Evolutionary conservation across 768 basidiomycete genomes (phyloP).

Genomic region (Neoboletus magnificus): DNA sequence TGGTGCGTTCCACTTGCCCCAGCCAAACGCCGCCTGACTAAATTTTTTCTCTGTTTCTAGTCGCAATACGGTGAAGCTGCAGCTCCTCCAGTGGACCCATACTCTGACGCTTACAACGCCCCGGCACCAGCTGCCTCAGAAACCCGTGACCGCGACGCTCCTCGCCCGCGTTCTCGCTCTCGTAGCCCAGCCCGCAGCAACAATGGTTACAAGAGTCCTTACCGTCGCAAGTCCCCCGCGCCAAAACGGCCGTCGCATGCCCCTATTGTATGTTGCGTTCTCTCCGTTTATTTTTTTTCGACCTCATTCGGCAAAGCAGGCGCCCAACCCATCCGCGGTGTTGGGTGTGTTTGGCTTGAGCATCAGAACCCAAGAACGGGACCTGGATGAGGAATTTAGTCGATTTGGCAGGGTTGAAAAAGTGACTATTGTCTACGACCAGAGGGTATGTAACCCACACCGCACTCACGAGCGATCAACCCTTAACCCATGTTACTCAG

Average conservation of each 20-base stretch:
- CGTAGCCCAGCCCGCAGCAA: conserved; percentile 59
- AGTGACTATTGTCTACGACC: conserved; percentile 95
- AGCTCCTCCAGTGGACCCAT: conserved; percentile 66
- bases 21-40: background rate
- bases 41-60: conserved; percentile 10
- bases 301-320: conserved; percentile 55
- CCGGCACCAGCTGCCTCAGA: conserved; percentile 47
- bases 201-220: conserved; percentile 58
- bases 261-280: conserved; percentile 57
- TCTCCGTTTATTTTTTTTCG: conserved; percentile 10
- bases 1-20: conserved; percentile 44
- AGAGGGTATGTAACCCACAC: conserved; percentile 60
- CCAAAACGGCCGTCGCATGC: conserved; percentile 67
- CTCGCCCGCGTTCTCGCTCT: conserved; percentile 71
- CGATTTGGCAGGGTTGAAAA: conserved; percentile 90
- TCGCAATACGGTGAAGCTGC: conserved; percentile 65
- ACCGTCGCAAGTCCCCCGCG: conserved; percentile 55
- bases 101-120: conserved; percentile 77
- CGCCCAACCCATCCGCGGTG: conserved; percentile 82
- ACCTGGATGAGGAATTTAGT: conserved; percentile 91
- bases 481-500: conserved; percentile 38
- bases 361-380: conserved; percentile 90
- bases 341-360: conserved; percentile 98
- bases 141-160: conserved; percentile 53
- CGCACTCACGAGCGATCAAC: background rate